phyloP scores from a whole-genome alignment of 495 filamentous ascomycete genomes.

The Oidiodendron maius region DNA sequence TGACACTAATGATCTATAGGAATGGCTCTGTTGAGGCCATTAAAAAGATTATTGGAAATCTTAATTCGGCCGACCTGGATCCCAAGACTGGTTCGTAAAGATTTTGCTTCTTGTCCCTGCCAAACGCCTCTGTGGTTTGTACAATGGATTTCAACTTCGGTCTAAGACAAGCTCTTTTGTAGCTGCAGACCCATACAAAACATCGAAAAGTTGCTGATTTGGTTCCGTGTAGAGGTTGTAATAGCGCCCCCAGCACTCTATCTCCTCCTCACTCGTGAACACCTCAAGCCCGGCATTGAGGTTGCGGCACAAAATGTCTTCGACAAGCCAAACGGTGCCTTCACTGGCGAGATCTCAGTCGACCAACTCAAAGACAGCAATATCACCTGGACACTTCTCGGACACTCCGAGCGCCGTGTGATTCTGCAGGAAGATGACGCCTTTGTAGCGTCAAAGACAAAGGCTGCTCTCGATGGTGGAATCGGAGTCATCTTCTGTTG shows the following conservation, averaged over 20 bases:
- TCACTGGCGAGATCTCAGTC: slow-evolving; percentile 93
- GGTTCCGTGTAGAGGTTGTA: slow-evolving; percentile 69
- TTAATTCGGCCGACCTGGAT: slow-evolving; percentile 75
- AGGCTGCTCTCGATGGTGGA: slow-evolving; percentile 80
- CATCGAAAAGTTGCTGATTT: slow-evolving; percentile 3
- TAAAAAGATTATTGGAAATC: slow-evolving; percentile 77
- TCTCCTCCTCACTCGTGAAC: slow-evolving; percentile 76
- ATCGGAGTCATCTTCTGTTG: slow-evolving; percentile 91
- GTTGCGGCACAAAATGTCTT: slow-evolving; percentile 94
- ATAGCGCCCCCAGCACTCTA: slow-evolving; percentile 87
- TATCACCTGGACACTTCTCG: slow-evolving; percentile 82
- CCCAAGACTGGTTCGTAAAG: slow-evolving; percentile 55
- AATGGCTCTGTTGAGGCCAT: slow-evolving; percentile 86
- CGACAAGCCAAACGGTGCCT: slow-evolving; percentile 94
- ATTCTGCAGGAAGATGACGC: slow-evolving; percentile 79
- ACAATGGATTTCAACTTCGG: slow-evolving; percentile 1
- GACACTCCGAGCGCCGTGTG: slow-evolving; percentile 88
- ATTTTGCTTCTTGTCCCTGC: too few species aligned
- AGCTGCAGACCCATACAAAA: too few species aligned
- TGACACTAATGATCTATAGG: slow-evolving; percentile 40
- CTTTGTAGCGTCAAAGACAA: slow-evolving; percentile 89
- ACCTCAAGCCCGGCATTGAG: slow-evolving; percentile 57
- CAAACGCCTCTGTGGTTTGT: too few species aligned
- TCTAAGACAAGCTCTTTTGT: too few species aligned
- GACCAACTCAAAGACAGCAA: slow-evolving; percentile 81